Conservation (phyloP, 495 filamentous ascomycete genomes). For the Physcia stellaris region DNA sequence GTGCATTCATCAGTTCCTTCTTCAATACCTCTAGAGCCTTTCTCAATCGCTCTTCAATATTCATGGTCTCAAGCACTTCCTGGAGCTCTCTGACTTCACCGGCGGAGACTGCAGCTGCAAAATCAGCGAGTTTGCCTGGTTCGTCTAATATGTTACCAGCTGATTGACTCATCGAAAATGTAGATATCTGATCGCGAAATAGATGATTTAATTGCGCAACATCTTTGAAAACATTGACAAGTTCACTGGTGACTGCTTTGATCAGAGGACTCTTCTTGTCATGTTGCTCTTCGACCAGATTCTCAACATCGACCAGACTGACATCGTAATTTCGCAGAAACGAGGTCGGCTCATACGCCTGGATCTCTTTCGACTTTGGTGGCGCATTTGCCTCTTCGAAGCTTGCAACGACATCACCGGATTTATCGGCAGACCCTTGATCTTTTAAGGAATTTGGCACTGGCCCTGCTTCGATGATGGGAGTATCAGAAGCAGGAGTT, state of each 20-base stretch:
- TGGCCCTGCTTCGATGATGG: slow-evolving; percentile 23
- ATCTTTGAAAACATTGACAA: slow-evolving; percentile 96
- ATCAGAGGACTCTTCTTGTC: slow-evolving; percentile 81
- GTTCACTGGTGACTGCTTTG: slow-evolving; percentile 86
- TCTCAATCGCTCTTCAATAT: slow-evolving; percentile 77
- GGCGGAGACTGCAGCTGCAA: slow-evolving; percentile 86
- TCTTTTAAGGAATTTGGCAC: slow-evolving; percentile 45
- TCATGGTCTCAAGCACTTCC: slow-evolving; percentile 77
- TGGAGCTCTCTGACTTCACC: slow-evolving; percentile 87
- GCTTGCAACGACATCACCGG: slow-evolving; percentile 90
- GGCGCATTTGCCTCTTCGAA: slow-evolving; percentile 64
- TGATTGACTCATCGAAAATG: slow-evolving; percentile 90
- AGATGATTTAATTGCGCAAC: slow-evolving; percentile 83
- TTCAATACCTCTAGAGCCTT: slow-evolving; percentile 87
- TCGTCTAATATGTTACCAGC: slow-evolving; percentile 90
- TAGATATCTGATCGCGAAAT: slow-evolving; percentile 96
- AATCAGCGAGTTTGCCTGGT: slow-evolving; percentile 87
- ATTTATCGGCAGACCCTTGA: slow-evolving; percentile 42
- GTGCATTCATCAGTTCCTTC: slow-evolving; percentile 95
- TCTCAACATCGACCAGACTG: slow-evolving; percentile 88
- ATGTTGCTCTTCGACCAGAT: slow-evolving; percentile 71
- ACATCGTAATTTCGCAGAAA: slow-evolving; percentile 86
- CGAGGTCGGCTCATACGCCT: slow-evolving; percentile 71
- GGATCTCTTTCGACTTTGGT: slow-evolving; percentile 28
- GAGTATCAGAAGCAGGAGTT: slow-evolving; percentile 19